Conservation (phyloP, 352 stramenopile genomes). For the Thraustotheca clavata region DNA sequence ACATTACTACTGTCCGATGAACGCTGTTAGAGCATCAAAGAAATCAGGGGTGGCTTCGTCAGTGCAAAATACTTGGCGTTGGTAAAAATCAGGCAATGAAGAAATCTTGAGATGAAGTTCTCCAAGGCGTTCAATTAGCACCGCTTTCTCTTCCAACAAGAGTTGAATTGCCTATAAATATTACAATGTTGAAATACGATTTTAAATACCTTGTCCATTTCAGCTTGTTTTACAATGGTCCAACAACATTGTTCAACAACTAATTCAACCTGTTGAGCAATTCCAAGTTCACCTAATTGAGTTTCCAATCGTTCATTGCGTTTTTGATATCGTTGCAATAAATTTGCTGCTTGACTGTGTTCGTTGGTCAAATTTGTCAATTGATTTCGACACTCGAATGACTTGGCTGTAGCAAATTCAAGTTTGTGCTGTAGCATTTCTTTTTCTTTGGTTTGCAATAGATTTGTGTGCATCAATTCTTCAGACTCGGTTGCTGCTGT, state of each 20-base stretch:
- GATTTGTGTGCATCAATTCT: conserved; percentile 30
- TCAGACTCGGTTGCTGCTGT: conserved; percentile 30
- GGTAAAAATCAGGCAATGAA: conserved; percentile 75
- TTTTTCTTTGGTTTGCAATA: conserved; percentile 38
- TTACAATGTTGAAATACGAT: neutral
- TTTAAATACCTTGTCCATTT: conserved; percentile 44
- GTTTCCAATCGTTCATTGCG: conserved; percentile 47
- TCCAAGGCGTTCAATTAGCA: conserved; percentile 56
- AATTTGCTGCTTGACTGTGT: conserved; percentile 29
- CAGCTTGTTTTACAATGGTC: conserved; percentile 40
- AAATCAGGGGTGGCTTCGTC: conserved; percentile 61
- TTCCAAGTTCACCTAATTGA: conserved; percentile 42
- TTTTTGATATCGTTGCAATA: conserved; percentile 29
- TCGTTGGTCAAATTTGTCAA: neutral
- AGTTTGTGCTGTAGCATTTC: conserved; percentile 35
- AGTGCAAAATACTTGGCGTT: conserved; percentile 78
- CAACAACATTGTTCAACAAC: conserved; percentile 46
- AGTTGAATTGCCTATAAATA: conserved; percentile 15
- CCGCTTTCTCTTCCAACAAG: conserved; percentile 57
- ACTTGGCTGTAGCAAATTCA: conserved; percentile 26
- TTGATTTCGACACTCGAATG: conserved; percentile 25
- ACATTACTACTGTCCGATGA: conserved; percentile 11
- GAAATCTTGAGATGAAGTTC: conserved; percentile 78
- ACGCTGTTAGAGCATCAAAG: conserved; percentile 67
- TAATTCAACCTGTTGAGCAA: conserved; percentile 41